Evolutionary conservation across 805 yeast genomes (phyloP), one percentile per base, ranked within the genome.

Genomic region (Candida corydali): DNA sequence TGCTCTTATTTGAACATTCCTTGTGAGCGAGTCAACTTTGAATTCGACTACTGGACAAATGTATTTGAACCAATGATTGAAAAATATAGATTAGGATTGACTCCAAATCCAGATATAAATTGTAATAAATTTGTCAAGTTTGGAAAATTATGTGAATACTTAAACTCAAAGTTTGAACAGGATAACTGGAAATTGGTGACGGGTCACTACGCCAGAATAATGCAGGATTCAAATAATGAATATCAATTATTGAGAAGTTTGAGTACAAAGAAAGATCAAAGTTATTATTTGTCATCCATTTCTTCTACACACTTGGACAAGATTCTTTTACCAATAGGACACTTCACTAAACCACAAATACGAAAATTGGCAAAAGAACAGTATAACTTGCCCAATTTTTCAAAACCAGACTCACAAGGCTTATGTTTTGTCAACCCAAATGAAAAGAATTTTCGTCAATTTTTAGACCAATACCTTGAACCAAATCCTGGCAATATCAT

Each of bases 31-130:
- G 83, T 88, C 5, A 84, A 80, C 52, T 84, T 93, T 50, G 98
- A 93, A 50, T 75, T 73, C 44, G 97, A 93, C 38, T 93, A 93
- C 59, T 93, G 98, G 98, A 65, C 69, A 14, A 82, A 83, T 38
- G 98, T 93, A 7, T 93, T 93, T 55, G 82, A 78, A 53, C 98
- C 98, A 1, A 91, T 93, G 97, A 59, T 93, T 16, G 75, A 75
- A 3, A 70, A 68, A 50, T 93, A 89, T 54, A 61, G 69, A 24
- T 51, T 44, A 8, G 98, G 98, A 0, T 49, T 70, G 28, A 93
- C 98, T 1, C 98, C 98, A 0, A 93, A 93, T 49, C 98, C 98
- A 1, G 98, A 93, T 54, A 81, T 89, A 15, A 78, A 81, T 14
- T 93, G 98, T 55, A 93, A 93, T 57, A 71, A 74, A 40, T 75